These are phyloP conservation scores for Microascus cirrosus DNA, from an alignment of 2,329 filamentous ascomycete genomes.

Conservation along the genomic window DNA sequence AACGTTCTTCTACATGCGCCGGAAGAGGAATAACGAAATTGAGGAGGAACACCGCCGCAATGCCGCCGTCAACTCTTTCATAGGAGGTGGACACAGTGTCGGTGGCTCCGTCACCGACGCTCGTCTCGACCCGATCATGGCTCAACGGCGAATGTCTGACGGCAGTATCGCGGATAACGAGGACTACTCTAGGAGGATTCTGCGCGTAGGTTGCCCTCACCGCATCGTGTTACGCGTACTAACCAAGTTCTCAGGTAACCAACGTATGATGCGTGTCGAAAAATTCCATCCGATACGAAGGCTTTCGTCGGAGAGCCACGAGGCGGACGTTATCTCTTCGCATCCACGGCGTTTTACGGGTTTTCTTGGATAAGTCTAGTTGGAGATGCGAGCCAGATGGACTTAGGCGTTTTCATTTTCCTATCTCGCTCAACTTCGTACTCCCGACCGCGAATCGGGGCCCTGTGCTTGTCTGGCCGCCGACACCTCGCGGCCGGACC, in stretches of 20 bases:
- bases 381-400: not conserved
- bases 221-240: slow-evolving; percentile 6
- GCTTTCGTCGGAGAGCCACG: not conserved
- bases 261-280: slow-evolving; percentile 36
- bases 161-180: slow-evolving; percentile 96
- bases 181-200: slow-evolving; percentile 90
- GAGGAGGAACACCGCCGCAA: slow-evolving; percentile 80
- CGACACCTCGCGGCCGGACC: not conserved
- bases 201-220: slow-evolving; percentile 58
- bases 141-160: slow-evolving; percentile 75
- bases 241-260: slow-evolving; percentile 33
- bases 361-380: not conserved
- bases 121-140: slow-evolving; percentile 77
- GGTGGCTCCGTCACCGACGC: slow-evolving; percentile 68
- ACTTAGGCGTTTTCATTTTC: not conserved
- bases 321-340: not conserved
- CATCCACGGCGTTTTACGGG: slow-evolving; percentile 2
- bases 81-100: slow-evolving; percentile 51
- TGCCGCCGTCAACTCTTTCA: slow-evolving; percentile 67
- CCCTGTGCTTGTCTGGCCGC: not conserved
- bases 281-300: not conserved
- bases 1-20: slow-evolving; percentile 62
- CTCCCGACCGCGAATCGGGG: not conserved
- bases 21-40: slow-evolving; percentile 63
- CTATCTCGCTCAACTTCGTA: not conserved